These are phyloP conservation scores for Monascus purpureus DNA, from an alignment of 495 filamentous ascomycete species.

Conservation along the genomic window DNA sequence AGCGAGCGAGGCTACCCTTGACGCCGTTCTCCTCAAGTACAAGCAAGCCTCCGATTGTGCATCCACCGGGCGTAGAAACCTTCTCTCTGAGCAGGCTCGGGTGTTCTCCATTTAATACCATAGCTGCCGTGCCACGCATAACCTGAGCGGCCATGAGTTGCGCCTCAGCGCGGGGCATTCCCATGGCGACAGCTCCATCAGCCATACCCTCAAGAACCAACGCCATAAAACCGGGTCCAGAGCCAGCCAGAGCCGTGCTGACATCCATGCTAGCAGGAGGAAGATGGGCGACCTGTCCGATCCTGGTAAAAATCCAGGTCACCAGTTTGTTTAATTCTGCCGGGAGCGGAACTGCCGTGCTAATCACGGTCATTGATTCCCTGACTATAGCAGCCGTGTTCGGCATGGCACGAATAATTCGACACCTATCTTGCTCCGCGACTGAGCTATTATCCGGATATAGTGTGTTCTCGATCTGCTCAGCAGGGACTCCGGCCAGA, in stretches of 20 bases:
- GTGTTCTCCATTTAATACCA: slow-evolving; percentile 25
- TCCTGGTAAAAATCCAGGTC: slow-evolving; percentile 38
- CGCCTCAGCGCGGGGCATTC: slow-evolving; percentile 25
- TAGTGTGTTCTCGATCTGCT: slow-evolving; percentile 44
- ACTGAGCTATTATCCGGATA: slow-evolving; percentile 18
- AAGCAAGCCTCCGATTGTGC: slow-evolving; percentile 32
- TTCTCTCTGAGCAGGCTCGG: slow-evolving; percentile 25
- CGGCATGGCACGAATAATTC: slow-evolving; percentile 61
- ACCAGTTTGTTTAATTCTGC: slow-evolving; percentile 34
- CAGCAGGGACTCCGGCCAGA: slow-evolving; percentile 54
- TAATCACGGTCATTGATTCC: slow-evolving; percentile 72
- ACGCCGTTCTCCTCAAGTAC: slow-evolving; percentile 29
- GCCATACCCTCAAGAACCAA: slow-evolving; percentile 28
- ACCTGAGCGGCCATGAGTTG: slow-evolving; percentile 26
- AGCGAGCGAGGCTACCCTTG: slow-evolving; percentile 24
- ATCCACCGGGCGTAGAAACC: slow-evolving; percentile 28
- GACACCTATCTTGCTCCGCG: slow-evolving; percentile 26
- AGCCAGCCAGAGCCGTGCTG: slow-evolving; percentile 24
- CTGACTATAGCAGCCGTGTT: slow-evolving; percentile 58
- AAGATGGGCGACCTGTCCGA: slow-evolving; percentile 22
- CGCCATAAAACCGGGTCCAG: slow-evolving; percentile 29
- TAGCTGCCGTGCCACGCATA: slow-evolving; percentile 22
- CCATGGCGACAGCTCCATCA: slow-evolving; percentile 31
- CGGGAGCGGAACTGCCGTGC: slow-evolving; percentile 41
- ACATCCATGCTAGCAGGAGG: slow-evolving; percentile 22